Evolutionary conservation across 768 basidiomycete genomes (phyloP), one percentile per base, ranked within the genome.

Genomic region (Trichaptum fuscoviolaceum): DNA sequence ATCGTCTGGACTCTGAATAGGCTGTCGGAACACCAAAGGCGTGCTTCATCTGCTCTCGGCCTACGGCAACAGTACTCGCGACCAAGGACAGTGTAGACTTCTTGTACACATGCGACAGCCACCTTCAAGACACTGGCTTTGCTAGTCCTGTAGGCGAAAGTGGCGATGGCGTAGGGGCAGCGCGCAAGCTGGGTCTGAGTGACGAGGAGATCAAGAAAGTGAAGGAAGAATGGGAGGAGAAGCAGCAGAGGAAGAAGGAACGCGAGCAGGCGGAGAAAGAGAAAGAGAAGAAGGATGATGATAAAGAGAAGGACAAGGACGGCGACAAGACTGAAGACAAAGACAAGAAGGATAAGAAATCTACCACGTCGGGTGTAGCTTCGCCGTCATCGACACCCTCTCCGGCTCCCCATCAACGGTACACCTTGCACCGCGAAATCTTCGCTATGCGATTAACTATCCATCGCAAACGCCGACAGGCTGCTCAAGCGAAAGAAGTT

Each of bases 51-150:
- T 93, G 95, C 80, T 84, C 83, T 75, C 87, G 89, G 72, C 91
- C 91, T 8, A 93, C 94, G 0, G 86, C 84, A 23, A 91, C 85
- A 15, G 95, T 96, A 34, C 86, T 97, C 24, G 91, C 94, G 24
- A 96, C 94, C 2, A 78, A 89, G 68, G 87, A 92, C 73, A 88
- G 90, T 9, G 80, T 85, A 12, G 96, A 97, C 76, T 97, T 95
- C 74, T 65, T 98, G 35, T 97, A 96, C 75, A 84, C 87, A 0
- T 98, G 96, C 73, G 83, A 86, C 0, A 76, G 77, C n/a, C 96
- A 98, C 78, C 84, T 97, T 65, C 79, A 80, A 7, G 95, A 98
- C 74, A 77, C 80, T 27, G 92, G 87, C 24, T 96, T 97, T 76
- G 87, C 90, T 8, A 83, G 79, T 10, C 77, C 79, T 58, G 76